A percentile compares a stretch with the other conserved stretches of the same genome.
Evolutionary conservation across 2,329 filamentous ascomycete species (phyloP).

Genomic region (Pestalotiopsis fici): DNA sequence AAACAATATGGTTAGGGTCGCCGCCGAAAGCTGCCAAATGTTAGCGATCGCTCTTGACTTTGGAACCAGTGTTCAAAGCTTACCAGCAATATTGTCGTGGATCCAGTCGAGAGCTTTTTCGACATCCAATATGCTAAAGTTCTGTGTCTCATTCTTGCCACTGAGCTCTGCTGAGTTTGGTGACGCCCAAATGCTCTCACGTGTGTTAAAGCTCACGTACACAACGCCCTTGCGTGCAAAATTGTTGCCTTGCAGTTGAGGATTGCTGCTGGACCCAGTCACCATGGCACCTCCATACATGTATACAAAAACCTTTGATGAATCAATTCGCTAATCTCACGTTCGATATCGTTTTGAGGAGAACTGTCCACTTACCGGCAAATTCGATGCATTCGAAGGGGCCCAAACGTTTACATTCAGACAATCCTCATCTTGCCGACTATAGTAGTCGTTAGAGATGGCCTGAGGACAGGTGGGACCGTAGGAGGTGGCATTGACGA

Average conservation of each 20-base stretch:
- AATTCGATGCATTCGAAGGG: conserved; percentile 21
- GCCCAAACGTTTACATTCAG: conserved; percentile 42
- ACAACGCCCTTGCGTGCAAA: conserved; percentile 36
- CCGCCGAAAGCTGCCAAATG: conserved; percentile 38
- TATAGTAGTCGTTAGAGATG: conserved; percentile 18
- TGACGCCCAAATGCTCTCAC: conserved; percentile 44
- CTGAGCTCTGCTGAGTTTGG: conserved; percentile 39
- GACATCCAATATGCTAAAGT: conserved; percentile 38
- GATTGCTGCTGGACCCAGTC: conserved; percentile 40
- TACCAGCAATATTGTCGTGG: conserved; percentile 35
- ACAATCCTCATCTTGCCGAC: conserved; percentile 37
- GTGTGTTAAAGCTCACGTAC: conserved; percentile 40
- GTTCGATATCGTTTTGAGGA: not conserved
- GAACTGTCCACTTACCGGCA: conserved; percentile 24
- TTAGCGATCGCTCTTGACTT: not conserved
- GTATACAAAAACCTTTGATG: conserved; percentile 37
- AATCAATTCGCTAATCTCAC: not conserved
- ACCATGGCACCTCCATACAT: conserved; percentile 47
- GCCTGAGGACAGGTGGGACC: conserved; percentile 28
- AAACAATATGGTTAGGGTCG: conserved; percentile 44
- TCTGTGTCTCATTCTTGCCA: conserved; percentile 16
- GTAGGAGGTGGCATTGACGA: conserved; percentile 23
- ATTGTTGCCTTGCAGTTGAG: conserved; percentile 35
- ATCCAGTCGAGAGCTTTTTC: conserved; percentile 39
- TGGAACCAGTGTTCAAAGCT: not conserved